A percentile compares a stretch with the other conserved stretches of the same genome.
Conservation (phyloP, 768 basidiomycete species). For the Pleurotus platypus region DNA sequence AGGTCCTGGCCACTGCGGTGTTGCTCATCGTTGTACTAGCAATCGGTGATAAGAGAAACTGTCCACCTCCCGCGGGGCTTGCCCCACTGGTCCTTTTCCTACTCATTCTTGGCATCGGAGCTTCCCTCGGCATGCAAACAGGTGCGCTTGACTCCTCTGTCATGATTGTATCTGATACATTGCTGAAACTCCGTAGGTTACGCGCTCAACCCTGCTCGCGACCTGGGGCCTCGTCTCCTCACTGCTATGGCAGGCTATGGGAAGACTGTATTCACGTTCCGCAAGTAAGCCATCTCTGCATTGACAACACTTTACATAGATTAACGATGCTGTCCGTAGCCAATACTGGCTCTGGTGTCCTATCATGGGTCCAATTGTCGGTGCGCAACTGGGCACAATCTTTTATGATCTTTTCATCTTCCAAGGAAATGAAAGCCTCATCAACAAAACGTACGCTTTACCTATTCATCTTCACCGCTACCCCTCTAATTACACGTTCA, state of each 20-base stretch:
- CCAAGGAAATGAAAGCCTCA: constrained; percentile 48
- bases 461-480: background rate
- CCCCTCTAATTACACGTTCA: background rate
- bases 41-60: constrained; percentile 50
- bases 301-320: background rate
- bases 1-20: constrained; percentile 51
- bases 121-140: constrained; percentile 61
- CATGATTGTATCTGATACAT: too few species aligned
- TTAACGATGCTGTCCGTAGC: constrained; percentile 22
- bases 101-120: constrained; percentile 54
- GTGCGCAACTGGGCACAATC: constrained; percentile 50
- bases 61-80: constrained; percentile 44
- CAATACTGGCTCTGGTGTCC: constrained; percentile 80
- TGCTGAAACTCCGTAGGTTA: constrained; percentile 30
- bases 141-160: constrained; percentile 19
- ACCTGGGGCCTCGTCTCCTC: constrained; percentile 65
- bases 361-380: constrained; percentile 54
- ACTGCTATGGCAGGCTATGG: constrained; percentile 78
- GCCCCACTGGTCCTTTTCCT: constrained; percentile 55
- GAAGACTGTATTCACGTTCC: constrained; percentile 40
- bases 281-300: constrained; percentile 28
- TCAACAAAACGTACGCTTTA: constrained; percentile 49
- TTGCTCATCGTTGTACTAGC: constrained; percentile 53
- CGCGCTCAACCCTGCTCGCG: constrained; percentile 70
- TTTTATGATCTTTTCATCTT: constrained; percentile 60